Conservation (phyloP, 2,329 filamentous ascomycete genomes). For the Arachnopeziza araneosa region DNA sequence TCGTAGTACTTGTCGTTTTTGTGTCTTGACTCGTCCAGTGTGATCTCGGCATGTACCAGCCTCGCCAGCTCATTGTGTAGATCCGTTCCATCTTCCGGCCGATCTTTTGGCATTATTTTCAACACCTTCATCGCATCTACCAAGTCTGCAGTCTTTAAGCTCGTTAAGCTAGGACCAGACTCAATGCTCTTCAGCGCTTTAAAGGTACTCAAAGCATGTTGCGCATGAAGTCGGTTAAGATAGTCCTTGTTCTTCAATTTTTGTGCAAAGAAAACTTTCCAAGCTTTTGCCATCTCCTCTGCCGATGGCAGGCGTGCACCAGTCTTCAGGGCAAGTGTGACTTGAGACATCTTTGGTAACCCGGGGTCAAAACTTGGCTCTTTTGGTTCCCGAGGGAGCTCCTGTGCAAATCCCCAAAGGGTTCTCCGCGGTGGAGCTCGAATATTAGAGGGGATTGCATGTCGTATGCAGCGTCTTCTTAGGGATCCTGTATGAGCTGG, state of each 20-base stretch:
- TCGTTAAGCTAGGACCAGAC: conserved; percentile 13
- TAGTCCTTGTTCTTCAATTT: conserved; percentile 43
- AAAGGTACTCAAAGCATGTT: conserved; percentile 54
- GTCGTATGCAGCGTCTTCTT: conserved; percentile 33
- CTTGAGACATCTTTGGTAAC: conserved; percentile 64
- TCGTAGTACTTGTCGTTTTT: neutral
- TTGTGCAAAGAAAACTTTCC: conserved; percentile 56
- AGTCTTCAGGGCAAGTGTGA: conserved; percentile 57
- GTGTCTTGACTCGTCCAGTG: neutral
- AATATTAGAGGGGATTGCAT: conserved; percentile 34
- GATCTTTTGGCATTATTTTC: conserved; percentile 20
- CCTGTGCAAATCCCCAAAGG: conserved; percentile 59
- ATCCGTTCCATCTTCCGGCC: conserved; percentile 19
- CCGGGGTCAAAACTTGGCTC: conserved; percentile 63
- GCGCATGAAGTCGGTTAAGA: conserved; percentile 62
- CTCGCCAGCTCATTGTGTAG: conserved; percentile 21
- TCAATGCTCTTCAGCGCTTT: conserved; percentile 43
- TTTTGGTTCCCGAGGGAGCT: conserved; percentile 53
- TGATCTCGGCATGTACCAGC: conserved; percentile 16
- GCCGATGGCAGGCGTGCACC: conserved; percentile 58
- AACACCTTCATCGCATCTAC: conserved; percentile 13
- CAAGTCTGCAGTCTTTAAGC: conserved; percentile 14
- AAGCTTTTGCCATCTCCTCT: conserved; percentile 59
- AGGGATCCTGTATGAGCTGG: conserved; percentile 18
- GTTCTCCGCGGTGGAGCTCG: conserved; percentile 39